These are phyloP conservation scores for Allantophomopsis cytisporea DNA, from an alignment of 2,329 filamentous ascomycete genomes.

Conservation along the genomic window DNA sequence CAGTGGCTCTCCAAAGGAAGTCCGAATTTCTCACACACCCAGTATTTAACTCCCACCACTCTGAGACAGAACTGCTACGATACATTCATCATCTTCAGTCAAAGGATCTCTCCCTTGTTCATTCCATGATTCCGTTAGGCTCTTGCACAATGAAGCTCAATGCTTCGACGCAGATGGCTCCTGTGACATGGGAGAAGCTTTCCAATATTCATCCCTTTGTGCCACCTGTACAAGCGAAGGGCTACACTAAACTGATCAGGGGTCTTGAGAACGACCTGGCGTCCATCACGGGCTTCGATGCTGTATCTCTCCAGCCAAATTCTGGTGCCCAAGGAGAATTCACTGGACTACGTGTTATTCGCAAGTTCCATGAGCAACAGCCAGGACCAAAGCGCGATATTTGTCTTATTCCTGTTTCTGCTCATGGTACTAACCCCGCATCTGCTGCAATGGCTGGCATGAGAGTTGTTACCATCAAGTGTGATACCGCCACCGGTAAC, in stretches of 20 bases:
- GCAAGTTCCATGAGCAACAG: constrained; percentile 65
- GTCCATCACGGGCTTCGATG: constrained; percentile 78
- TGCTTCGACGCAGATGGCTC: constrained; percentile 83
- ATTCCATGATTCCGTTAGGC: constrained; percentile 95
- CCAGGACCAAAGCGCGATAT: constrained; percentile 66
- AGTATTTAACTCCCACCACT: constrained; percentile 90
- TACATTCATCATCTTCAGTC: constrained; percentile 91
- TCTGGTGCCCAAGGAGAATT: constrained; percentile 95
- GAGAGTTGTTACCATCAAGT: constrained; percentile 87
- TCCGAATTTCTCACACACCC: constrained; percentile 75
- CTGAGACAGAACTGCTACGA: constrained; percentile 83
- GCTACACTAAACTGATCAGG: constrained; percentile 57
- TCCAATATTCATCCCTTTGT: constrained; percentile 73
- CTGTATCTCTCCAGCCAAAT: constrained; percentile 86
- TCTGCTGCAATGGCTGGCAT: constrained; percentile 93
- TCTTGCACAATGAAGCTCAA: constrained; percentile 99
- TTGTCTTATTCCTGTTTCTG: constrained; percentile 87
- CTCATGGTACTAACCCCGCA: constrained; percentile 91
- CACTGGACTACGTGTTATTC: constrained; percentile 75
- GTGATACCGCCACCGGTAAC: constrained; percentile 75
- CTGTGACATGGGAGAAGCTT: constrained; percentile 65
- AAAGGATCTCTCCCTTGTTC: constrained; percentile 84
- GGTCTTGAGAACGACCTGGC: constrained; percentile 65
- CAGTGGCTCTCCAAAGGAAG: constrained; percentile 51
- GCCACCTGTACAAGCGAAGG: constrained; percentile 45